A percentile compares a stretch with the other conserved stretches of the same genome.
Evolutionary conservation across 768 basidiomycete species (phyloP).

Genomic region (Butyriboletus loyo): DNA sequence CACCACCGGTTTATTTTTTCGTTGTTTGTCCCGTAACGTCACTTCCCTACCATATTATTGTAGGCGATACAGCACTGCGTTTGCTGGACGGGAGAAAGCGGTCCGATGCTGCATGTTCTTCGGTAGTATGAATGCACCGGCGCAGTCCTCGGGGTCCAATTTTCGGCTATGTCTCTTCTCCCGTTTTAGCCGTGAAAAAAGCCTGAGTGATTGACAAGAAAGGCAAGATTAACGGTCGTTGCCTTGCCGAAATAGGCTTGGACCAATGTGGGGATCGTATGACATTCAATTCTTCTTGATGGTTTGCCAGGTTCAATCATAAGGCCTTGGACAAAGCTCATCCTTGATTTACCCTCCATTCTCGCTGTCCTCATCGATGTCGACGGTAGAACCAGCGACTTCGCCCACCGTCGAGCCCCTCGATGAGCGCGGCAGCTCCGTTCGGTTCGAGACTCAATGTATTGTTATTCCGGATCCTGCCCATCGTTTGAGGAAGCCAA

Average conservation of each 20-base stretch:
- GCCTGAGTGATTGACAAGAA: too few relatives aligned
- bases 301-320: background rate
- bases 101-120: too few relatives aligned
- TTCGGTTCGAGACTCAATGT: slow-evolving; percentile 73
- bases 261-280: slow-evolving; percentile 25
- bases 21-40: too few relatives aligned
- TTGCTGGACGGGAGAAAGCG: too few relatives aligned
- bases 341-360: background rate
- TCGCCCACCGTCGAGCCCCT: slow-evolving; percentile 3
- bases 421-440: slow-evolving; percentile 33
- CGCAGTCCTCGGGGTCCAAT: too few relatives aligned
- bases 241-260: slow-evolving; percentile 2
- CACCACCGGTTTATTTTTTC: too few relatives aligned
- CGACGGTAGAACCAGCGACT: slow-evolving; percentile 1
- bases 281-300: slow-evolving; percentile 8
- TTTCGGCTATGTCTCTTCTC: too few relatives aligned
- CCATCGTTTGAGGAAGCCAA: slow-evolving; percentile 42
- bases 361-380: slow-evolving; percentile 9
- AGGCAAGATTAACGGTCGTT: slow-evolving; percentile 9
- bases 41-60: too few relatives aligned
- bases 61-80: too few relatives aligned
- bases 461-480: slow-evolving; percentile 65
- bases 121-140: too few relatives aligned
- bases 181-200: too few relatives aligned
- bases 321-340: background rate